Evolutionary conservation across 441 rosid species (phyloP).

Genomic region (Flueggea neowawraea): DNA sequence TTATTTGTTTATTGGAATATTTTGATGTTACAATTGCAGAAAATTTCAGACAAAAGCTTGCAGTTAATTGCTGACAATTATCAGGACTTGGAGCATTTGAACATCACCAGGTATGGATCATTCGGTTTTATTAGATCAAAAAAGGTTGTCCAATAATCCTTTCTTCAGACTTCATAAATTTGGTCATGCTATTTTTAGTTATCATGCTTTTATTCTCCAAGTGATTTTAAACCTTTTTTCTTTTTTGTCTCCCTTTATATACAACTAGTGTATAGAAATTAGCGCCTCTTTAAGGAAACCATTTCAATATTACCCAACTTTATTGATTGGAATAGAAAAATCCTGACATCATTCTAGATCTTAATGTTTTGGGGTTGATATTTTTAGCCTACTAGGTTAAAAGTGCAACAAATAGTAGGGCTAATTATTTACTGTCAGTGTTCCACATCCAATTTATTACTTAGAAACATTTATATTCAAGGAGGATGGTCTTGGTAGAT

Average conservation of each 20-base stretch:
- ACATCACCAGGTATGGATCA: conserved; percentile 66
- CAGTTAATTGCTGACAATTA: conserved; percentile 66
- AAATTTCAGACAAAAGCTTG: conserved; percentile 67
- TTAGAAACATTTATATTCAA: neutral
- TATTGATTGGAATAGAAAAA: no score
- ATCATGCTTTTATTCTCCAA: no score
- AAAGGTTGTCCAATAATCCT: neutral
- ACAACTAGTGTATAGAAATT: no score
- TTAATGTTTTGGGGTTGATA: no score
- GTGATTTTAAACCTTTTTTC: no score
- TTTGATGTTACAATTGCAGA: conserved; percentile 43
- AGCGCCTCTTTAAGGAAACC: no score
- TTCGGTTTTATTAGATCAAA: neutral
- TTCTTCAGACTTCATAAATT: neutral
- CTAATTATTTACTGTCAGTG: neutral
- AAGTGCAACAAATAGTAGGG: no score
- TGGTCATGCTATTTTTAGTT: no score
- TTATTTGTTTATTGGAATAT: conserved; percentile 10
- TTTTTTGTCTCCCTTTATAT: no score
- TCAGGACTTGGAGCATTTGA: conserved; percentile 56
- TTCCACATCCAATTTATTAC: neutral
- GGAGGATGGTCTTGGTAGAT: neutral
- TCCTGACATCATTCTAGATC: no score
- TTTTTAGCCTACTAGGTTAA: no score
- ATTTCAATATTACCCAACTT: no score